Evolutionary conservation across 495 filamentous ascomycete genomes (phyloP).

Genomic region (Penicillium fimorum): DNA sequence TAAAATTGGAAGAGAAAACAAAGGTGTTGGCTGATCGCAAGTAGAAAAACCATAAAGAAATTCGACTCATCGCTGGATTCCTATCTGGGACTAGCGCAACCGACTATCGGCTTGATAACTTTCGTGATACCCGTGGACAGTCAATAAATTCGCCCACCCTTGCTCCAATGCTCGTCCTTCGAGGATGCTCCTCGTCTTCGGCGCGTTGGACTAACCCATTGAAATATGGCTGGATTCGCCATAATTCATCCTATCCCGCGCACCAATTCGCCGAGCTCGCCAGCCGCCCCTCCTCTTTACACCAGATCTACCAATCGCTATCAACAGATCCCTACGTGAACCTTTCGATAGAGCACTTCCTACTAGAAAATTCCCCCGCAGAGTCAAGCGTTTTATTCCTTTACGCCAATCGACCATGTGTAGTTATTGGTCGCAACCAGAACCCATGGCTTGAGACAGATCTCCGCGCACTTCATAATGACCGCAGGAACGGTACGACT

Average conservation of each 20-base stretch:
- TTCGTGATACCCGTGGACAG: conserved; percentile 5
- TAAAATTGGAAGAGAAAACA: neutral
- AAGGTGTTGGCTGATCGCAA: neutral
- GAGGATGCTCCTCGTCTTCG: conserved; percentile 13
- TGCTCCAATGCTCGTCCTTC: conserved; percentile 24
- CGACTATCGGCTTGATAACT: conserved; percentile 29
- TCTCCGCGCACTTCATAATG: conserved; percentile 54
- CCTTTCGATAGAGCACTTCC: conserved; percentile 91
- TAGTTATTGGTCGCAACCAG: conserved; percentile 93
- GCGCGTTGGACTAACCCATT: neutral
- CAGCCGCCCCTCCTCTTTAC: conserved; percentile 44
- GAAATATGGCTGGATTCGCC: conserved; percentile 18
- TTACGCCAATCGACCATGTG: conserved; percentile 79
- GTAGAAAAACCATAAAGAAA: conserved; percentile 16
- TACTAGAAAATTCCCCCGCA: conserved; percentile 68
- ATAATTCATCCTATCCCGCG: conserved; percentile 37
- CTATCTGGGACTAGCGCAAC: conserved; percentile 34
- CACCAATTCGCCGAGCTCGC: conserved; percentile 44
- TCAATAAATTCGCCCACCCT: conserved; percentile 13
- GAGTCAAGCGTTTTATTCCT: conserved; percentile 78
- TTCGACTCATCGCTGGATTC: conserved; percentile 31
- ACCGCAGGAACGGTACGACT: conserved; percentile 21
- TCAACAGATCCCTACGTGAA: conserved; percentile 81
- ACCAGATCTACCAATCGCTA: conserved; percentile 76
- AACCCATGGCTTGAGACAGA: conserved; percentile 96